Conservation (phyloP, 768 basidiomycete species). For the Epithele typhae region DNA sequence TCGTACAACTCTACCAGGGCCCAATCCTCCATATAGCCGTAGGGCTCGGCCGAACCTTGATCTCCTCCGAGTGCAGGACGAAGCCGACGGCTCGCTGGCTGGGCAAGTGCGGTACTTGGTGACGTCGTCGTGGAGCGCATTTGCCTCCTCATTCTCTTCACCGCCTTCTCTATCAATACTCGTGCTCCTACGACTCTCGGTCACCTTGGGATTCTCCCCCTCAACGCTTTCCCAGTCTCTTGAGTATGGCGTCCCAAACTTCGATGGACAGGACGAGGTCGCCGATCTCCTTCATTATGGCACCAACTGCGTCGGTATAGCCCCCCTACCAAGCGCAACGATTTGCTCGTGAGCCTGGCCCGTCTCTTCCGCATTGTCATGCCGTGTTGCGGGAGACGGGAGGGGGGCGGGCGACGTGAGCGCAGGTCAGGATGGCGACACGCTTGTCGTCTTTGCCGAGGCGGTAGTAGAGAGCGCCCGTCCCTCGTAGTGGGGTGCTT, state of each 20-base stretch:
- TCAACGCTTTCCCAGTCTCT: slow-evolving; percentile 18
- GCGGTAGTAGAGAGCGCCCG: slow-evolving; percentile 32
- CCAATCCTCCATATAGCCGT: slow-evolving; percentile 33
- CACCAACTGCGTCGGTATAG: slow-evolving; percentile 21
- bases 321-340: slow-evolving; percentile 26
- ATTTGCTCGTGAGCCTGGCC: slow-evolving; percentile 21
- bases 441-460: slow-evolving; percentile 22
- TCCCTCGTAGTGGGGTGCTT: slow-evolving; percentile 33
- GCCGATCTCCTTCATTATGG: not conserved
- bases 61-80: slow-evolving; percentile 28
- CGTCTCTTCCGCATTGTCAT: too few species aligned
- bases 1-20: slow-evolving; percentile 27
- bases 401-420: slow-evolving; percentile 34
- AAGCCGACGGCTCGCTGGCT: slow-evolving; percentile 30
- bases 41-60: slow-evolving; percentile 21
- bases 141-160: slow-evolving; percentile 17
- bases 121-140: slow-evolving; percentile 26
- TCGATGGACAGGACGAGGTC: not conserved
- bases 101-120: slow-evolving; percentile 20
- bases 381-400: slow-evolving; percentile 12
- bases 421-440: slow-evolving; percentile 23
- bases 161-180: slow-evolving; percentile 3
- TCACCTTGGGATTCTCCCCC: slow-evolving; percentile 14
- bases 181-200: slow-evolving; percentile 20
- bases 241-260: slow-evolving; percentile 17